Percentiles rank a stretch among this genome's conserved stretches.
Evolutionary conservation across 768 basidiomycete species (phyloP).

Genomic region (Suillus spraguei): DNA sequence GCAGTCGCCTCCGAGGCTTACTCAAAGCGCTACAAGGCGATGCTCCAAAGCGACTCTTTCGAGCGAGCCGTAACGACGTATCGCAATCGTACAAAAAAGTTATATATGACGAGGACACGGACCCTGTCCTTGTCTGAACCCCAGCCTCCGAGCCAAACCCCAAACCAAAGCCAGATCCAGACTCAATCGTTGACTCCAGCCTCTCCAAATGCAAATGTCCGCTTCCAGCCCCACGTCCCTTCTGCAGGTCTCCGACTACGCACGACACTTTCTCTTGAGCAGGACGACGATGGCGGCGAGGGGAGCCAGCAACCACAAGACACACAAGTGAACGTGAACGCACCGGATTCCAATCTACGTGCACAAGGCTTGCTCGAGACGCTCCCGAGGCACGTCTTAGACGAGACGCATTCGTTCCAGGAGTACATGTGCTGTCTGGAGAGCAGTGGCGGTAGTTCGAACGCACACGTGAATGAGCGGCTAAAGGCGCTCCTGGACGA

Average conservation of each 20-base stretch:
- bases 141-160: background rate
- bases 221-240: slow-evolving; percentile 8
- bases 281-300: background rate
- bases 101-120: slow-evolving; percentile 19
- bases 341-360: slow-evolving; percentile 8
- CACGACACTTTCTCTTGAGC: background rate
- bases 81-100: slow-evolving; percentile 29
- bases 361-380: slow-evolving; percentile 37
- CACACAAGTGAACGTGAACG: background rate
- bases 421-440: slow-evolving; percentile 41
- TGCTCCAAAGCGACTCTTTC: slow-evolving; percentile 49
- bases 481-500: slow-evolving; percentile 45
- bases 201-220: slow-evolving; percentile 11
- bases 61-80: slow-evolving; percentile 49
- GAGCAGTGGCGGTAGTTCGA: slow-evolving; percentile 14
- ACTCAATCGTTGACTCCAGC: background rate
- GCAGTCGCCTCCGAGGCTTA: slow-evolving; percentile 69
- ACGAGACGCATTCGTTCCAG: slow-evolving; percentile 40
- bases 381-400: slow-evolving; percentile 42
- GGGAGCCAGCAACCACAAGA: slow-evolving; percentile 1
- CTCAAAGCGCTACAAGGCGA: slow-evolving; percentile 62
- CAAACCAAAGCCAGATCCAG: slow-evolving; percentile 16
- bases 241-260: background rate
- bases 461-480: slow-evolving; percentile 16
- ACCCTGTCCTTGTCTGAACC: background rate